Evolutionary conservation across 345 rosid genomes (phyloP), one percentile per base, ranked within the genome.

Genomic region (Eutrema japonicum): DNA sequence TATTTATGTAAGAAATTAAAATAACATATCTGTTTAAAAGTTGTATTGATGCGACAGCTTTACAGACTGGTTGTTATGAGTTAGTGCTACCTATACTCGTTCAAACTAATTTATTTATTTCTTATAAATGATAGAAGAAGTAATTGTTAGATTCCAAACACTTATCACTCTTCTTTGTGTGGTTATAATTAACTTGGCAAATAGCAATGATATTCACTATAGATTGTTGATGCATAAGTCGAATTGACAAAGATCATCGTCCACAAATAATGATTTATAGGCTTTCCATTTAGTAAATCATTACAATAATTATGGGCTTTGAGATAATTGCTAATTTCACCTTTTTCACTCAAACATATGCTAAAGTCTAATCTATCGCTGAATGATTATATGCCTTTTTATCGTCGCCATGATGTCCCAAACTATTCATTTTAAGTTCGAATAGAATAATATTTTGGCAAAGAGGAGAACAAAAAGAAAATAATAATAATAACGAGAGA

Each of bases 311-410:
- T 7, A 67, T 74, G 68, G 68, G 62, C 2, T 41, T 42, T 60
- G 63, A 51, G 65, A 76, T 53, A 62, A 46, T 27, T 68, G 40
- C 32, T 55, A 75, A 65, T 69, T 70, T 69, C n/a, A 76, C 75
- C 65, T 76, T 76, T 59, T 76, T 53, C 79, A 76, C 70, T 69
- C 58, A 76, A 62, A 63, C 13, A 53, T 14, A 69, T 76, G 75
- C 45, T 54, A 54, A 62, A 76, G 64, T 47, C 74, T 68, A 73
- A 67, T 48, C 71, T 42, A 56, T 63, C 4, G 42, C 30, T 67
- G 65, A 77, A 71, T 77, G 76, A 74, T 42, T 54, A 22, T 32
- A 40, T 6, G 51, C 59, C 59, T 68, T 72, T 75, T 62, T 4
- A 46, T 69, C 22, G 27, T 46, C 42, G 18, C 64, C 55, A 61